These are phyloP conservation scores for Lichtheimia ramosa DNA, from an alignment of 371 early-diverging fungal species.

Conservation along the genomic window DNA sequence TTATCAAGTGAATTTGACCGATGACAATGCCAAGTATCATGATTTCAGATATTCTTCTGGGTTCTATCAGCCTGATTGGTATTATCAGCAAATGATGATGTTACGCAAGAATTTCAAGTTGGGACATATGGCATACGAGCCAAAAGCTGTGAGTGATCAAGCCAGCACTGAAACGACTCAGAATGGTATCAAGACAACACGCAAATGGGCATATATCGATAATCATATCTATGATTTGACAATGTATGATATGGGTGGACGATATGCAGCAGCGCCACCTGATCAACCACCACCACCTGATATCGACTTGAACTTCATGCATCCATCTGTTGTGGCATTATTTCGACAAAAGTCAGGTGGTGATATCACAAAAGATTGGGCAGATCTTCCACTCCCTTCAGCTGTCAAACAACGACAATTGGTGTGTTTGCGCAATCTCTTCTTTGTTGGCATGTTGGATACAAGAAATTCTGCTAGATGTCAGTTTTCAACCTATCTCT, in stretches of 20 bases:
- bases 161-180: slow-evolving; percentile 18
- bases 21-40: slow-evolving; percentile 43
- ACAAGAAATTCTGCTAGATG: slow-evolving; percentile 79
- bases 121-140: slow-evolving; percentile 39
- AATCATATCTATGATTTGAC: slow-evolving; percentile 63
- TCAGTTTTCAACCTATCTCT: slow-evolving; percentile 82
- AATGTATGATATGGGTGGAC: slow-evolving; percentile 50
- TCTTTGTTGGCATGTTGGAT: slow-evolving; percentile 89
- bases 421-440: slow-evolving; percentile 78
- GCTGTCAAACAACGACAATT: slow-evolving; percentile 34
- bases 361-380: slow-evolving; percentile 64
- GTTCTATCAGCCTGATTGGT: slow-evolving; percentile 42
- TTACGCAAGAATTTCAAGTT: slow-evolving; percentile 39
- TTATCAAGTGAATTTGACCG: slow-evolving; percentile 33
- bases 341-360: slow-evolving; percentile 61
- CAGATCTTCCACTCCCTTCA: slow-evolving; percentile 30
- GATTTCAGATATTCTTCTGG: slow-evolving; percentile 39
- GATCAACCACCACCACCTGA: slow-evolving; percentile 49
- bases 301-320: slow-evolving; percentile 47
- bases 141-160: slow-evolving; percentile 29
- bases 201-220: slow-evolving; percentile 59
- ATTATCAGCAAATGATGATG: slow-evolving; percentile 41
- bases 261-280: slow-evolving; percentile 25
- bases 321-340: slow-evolving; percentile 54
- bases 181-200: slow-evolving; percentile 27